Evolutionary conservation across 1,284 basidiomycete genomes (phyloP).

Genomic region (Apiotrichum laibachii): DNA sequence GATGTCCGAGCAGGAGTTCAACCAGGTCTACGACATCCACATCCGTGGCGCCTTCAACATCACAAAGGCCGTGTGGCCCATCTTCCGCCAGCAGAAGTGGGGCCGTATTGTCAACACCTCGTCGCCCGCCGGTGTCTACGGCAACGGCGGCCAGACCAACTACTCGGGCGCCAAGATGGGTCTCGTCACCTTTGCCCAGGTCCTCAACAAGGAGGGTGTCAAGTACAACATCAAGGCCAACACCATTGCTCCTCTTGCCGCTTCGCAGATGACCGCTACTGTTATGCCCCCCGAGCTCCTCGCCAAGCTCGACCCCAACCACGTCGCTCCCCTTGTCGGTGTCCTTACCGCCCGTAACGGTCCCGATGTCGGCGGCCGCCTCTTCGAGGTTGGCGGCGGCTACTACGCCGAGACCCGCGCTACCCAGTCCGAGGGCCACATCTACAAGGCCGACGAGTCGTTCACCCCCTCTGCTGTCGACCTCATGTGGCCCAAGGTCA

Average conservation of each 20-base stretch:
- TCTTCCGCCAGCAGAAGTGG: constrained; percentile 92
- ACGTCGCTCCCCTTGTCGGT: constrained; percentile 87
- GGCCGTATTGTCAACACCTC: constrained; percentile 88
- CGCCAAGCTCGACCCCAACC: constrained; percentile 86
- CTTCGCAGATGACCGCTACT: constrained; percentile 89
- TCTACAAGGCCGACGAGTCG: constrained; percentile 84
- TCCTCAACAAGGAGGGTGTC: constrained; percentile 81
- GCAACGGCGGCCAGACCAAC: constrained; percentile 97
- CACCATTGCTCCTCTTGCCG: constrained; percentile 87
- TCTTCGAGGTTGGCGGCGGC: constrained; percentile 94
- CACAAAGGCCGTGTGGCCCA: constrained; percentile 93
- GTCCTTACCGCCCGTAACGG: constrained; percentile 57
- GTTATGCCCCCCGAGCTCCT: constrained; percentile 96
- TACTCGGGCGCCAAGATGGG: constrained; percentile 65
- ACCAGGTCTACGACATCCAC: constrained; percentile 85
- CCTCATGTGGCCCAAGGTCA: constrained; percentile 75
- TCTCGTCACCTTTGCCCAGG: constrained; percentile 84
- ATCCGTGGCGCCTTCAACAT: constrained; percentile 93
- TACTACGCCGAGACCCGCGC: constrained; percentile 89
- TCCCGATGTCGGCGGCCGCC: constrained; percentile 76
- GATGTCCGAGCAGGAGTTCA: constrained; percentile 83
- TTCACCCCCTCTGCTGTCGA: constrained; percentile 96
- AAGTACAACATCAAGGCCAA: constrained; percentile 91
- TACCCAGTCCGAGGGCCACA: constrained; percentile 78
- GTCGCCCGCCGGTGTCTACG: constrained; percentile 60